Evolutionary conservation across 371 early-diverging fungal species (phyloP), one percentile per base, ranked within the genome.

Genomic region (Mortierella sp.): DNA sequence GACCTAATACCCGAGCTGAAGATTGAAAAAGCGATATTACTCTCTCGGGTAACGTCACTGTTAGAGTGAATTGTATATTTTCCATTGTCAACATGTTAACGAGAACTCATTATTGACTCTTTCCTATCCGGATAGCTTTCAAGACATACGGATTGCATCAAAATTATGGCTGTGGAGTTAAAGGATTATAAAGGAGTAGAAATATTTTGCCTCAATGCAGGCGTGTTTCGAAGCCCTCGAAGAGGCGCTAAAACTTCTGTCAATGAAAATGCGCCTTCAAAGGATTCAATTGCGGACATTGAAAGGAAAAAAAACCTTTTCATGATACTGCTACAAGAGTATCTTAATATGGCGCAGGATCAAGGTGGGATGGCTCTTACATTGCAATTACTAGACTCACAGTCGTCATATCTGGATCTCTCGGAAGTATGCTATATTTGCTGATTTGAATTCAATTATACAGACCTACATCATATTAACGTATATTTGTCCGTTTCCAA

Each of bases 141-240:
- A 23, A 83, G 85, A 43, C 89, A 89, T 63, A 83, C 88, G 45
- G 85, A 87, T 10, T 88, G 88, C 28, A 72, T 92, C 42, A 66
- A 75, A 35, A 85, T 87, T 22, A 64, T 91, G 65, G 90, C 88
- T 26, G 83, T 86, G 35, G 83, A 85, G 10, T 40, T 92, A 43
- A 73, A 82, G 15, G 94, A 94, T 66, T 89, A 87, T 72, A 83
- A 85, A 15, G 91, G 90, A 34, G 92, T 89, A 12, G 93, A 94
- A 64, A 87, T 85, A n/a, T 87, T 88, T 45, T 91, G 91, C 62
- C 84, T 88, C 17, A 88, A 88, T 13, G 85, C 85, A 66, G 89
- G 89, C 19, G 57, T 47, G 17, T 54, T 68, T 56, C 45, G 75
- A 64, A 47, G 74, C 76, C 28, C 70, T 75, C 61, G 78, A 84